phyloP scores from a whole-genome alignment of 2,329 filamentous ascomycete species.

The Microcera coccophila region DNA sequence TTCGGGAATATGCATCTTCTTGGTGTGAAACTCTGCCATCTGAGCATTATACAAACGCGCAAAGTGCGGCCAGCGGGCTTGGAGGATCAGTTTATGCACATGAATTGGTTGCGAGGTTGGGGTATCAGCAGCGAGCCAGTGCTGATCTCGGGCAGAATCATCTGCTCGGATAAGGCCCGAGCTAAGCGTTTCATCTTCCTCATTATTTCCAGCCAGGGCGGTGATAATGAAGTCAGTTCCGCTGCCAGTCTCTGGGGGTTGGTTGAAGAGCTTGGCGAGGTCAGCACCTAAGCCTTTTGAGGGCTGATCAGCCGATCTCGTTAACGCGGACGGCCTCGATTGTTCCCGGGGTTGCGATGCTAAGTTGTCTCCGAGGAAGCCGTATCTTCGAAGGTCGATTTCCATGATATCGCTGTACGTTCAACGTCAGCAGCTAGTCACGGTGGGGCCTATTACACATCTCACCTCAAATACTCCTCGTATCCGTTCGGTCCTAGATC shows the following conservation, averaged over 20 bases:
- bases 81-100: slow-evolving; percentile 90
- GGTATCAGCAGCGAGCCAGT: slow-evolving; percentile 58
- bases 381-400: slow-evolving; percentile 87
- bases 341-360: slow-evolving; percentile 51
- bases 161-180: slow-evolving; percentile 47
- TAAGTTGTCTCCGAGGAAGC: slow-evolving; percentile 78
- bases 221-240: slow-evolving; percentile 91
- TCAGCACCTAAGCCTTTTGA: slow-evolving; percentile 76
- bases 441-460: too few relatives aligned
- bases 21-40: slow-evolving; percentile 96
- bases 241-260: slow-evolving; percentile 76
- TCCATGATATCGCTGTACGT: slow-evolving; percentile 73
- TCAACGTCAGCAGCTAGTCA: slow-evolving; percentile 15
- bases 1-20: slow-evolving; percentile 96
- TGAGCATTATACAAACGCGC: slow-evolving; percentile 84
- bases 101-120: slow-evolving; percentile 80
- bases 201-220: slow-evolving; percentile 73
- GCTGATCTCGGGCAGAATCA: slow-evolving; percentile 41
- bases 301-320: slow-evolving; percentile 48
- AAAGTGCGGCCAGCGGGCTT: slow-evolving; percentile 96
- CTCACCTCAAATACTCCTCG: slow-evolving; percentile 76
- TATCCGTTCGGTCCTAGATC: slow-evolving; percentile 66
- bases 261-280: slow-evolving; percentile 81
- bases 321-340: slow-evolving; percentile 46
- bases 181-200: slow-evolving; percentile 61